Percentiles rank a stretch among this genome's conserved stretches.
Conservation (phyloP, 257 asterid genomes). For the Anisodus tanguticus region DNA sequence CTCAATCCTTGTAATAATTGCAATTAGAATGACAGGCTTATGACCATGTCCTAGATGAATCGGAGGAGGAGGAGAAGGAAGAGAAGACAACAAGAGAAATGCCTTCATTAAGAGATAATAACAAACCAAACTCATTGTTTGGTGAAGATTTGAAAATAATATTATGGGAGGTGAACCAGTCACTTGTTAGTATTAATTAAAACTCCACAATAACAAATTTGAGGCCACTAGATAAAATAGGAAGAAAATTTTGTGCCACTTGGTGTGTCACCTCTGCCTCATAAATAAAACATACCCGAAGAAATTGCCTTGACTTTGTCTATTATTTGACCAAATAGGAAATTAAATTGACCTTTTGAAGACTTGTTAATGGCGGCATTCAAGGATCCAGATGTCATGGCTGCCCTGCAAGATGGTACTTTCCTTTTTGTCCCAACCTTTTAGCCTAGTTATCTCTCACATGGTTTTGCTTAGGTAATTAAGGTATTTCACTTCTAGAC, state of each 20-base stretch:
- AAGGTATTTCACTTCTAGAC: not conserved
- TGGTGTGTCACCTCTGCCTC: not conserved
- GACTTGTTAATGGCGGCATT: constrained; percentile 77
- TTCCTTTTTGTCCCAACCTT: constrained; percentile 15
- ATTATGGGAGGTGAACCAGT: constrained; percentile 38
- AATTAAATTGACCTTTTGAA: not conserved
- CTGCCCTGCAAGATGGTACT: constrained; percentile 97
- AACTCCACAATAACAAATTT: constrained; percentile 29
- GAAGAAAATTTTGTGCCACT: constrained; percentile 29
- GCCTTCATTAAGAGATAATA: constrained; percentile 34
- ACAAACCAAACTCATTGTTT: constrained; percentile 30
- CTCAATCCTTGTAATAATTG: constrained; percentile 28
- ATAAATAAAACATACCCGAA: too few species aligned
- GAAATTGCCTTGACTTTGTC: too few species aligned
- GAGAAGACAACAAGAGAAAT: constrained; percentile 39
- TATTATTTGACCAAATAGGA: not conserved
- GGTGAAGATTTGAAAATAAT: constrained; percentile 26
- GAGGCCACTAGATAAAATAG: constrained; percentile 44
- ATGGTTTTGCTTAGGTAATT: not conserved
- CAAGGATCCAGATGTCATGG: constrained; percentile 95
- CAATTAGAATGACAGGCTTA: not conserved
- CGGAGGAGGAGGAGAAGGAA: constrained; percentile 25
- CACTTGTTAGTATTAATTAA: constrained; percentile 13
- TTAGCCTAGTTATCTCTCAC: not conserved
- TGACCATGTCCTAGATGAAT: constrained; percentile 15